These are phyloP conservation scores for Fusarium nurragi DNA, from an alignment of 2,329 filamentous ascomycete species.

Conservation along the genomic window DNA sequence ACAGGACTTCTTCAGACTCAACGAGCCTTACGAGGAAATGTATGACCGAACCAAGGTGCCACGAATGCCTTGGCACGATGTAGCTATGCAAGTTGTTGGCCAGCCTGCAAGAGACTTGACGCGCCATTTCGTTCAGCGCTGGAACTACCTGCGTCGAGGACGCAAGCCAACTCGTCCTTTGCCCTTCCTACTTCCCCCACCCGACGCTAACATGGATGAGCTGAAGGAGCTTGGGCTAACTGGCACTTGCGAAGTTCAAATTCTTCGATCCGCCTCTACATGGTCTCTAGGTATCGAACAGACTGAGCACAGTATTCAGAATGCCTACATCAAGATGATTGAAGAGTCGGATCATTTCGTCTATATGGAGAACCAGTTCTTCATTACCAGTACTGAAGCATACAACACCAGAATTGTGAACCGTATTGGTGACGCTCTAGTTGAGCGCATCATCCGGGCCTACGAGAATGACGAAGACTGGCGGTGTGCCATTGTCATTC, in stretches of 20 bases:
- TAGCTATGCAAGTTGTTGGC: constrained; percentile 96
- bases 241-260: constrained; percentile 96
- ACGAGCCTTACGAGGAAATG: constrained; percentile 98
- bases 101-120: constrained; percentile 95
- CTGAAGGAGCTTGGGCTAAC: constrained; percentile 87
- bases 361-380: constrained; percentile 99
- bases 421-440: constrained; percentile 91
- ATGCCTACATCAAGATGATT: constrained; percentile 93
- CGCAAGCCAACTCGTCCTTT: constrained; percentile 93
- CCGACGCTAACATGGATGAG: constrained; percentile 87
- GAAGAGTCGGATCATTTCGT: constrained; percentile 96
- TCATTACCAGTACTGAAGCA: constrained; percentile 91
- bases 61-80: constrained; percentile 98
- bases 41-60: constrained; percentile 90
- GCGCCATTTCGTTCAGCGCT: constrained; percentile 95
- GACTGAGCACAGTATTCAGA: constrained; percentile 94
- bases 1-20: constrained; percentile 91
- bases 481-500: constrained; percentile 90
- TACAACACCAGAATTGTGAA: constrained; percentile 90
- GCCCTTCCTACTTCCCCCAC: constrained; percentile 90
- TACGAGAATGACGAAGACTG: constrained; percentile 86
- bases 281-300: constrained; percentile 94
- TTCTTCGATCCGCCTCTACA: constrained; percentile 85
- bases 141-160: constrained; percentile 95
- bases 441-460: constrained; percentile 88